A percentile compares a stretch with the other conserved stretches of the same genome.
These are phyloP conservation scores for Cladosporium cucumerinum DNA, from an alignment of 2,329 filamentous ascomycete genomes.

Conservation along the genomic window DNA sequence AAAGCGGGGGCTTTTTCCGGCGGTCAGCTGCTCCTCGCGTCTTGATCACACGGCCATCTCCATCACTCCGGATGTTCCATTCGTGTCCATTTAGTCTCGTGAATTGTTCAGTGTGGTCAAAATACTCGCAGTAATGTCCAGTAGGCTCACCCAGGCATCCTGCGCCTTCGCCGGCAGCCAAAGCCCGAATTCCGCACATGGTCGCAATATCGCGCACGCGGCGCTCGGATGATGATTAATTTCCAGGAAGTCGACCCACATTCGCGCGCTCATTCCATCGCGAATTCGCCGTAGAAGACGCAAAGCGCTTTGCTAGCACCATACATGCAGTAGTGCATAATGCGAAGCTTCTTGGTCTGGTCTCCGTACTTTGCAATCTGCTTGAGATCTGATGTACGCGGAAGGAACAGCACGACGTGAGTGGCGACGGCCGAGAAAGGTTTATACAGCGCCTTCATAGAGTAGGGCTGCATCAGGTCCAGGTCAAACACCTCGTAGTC, in stretches of 20 bases:
- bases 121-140: neutral
- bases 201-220: neutral
- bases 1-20: slow-evolving; percentile 12
- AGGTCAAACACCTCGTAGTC: slow-evolving; percentile 74
- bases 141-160: neutral
- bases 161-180: neutral
- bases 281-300: slow-evolving; percentile 56
- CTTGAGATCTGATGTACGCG: slow-evolving; percentile 76
- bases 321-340: slow-evolving; percentile 87
- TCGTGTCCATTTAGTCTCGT: neutral
- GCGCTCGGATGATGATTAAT: neutral
- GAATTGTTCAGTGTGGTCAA: neutral
- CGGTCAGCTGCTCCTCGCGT: slow-evolving; percentile 16
- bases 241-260: neutral
- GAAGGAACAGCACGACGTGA: slow-evolving; percentile 72
- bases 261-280: slow-evolving; percentile 18
- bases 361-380: slow-evolving; percentile 61
- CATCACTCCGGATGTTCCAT: neutral
- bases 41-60: slow-evolving; percentile 8
- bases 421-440: slow-evolving; percentile 54
- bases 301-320: slow-evolving; percentile 78
- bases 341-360: slow-evolving; percentile 58
- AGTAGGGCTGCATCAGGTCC: slow-evolving; percentile 84
- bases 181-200: neutral
- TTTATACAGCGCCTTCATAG: slow-evolving; percentile 58